Evolutionary conservation across 2,329 filamentous ascomycete genomes (phyloP), one percentile per base, ranked within the genome.

Genomic region (Alternaria panax): DNA sequence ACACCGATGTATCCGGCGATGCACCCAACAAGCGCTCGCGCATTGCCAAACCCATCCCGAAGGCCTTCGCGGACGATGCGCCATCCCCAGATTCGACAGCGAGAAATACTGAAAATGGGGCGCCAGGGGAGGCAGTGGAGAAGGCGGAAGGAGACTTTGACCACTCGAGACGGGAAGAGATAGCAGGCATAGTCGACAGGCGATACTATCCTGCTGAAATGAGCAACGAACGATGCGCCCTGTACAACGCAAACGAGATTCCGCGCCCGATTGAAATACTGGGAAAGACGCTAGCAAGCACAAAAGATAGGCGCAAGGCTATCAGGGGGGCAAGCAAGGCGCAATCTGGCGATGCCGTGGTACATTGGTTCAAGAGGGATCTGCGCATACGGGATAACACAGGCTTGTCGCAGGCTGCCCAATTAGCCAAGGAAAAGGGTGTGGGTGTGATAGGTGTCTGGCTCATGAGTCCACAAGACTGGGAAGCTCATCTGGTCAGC

Each of bases 321-420:
- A 83, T 90, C 12, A 57, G 45, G 16, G 55, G 59, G 0, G 61
- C 59, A 7, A 63, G 62, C 28, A 20, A 42, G 30, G 51, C 47
- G 43, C 62, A 79, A 1, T 80, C 84, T 0, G 85, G 86, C 28
- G 80, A 86, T 25, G 87, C 88, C 0, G 89, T 96, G 0, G 86
- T 96, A 0, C 92, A 96, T 78, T 97, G 93, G 93, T 97, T 94
- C 82, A 96, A 95, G 79, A 88, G 86, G 71, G 93, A 97, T 75
- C 79, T 96, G 51, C 85, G 93, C 3, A 83, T 85, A 2, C 77
- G 80, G 0, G 93, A 97, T 75, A 97, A 96, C 74, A 89, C 86
- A 8, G 86, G 86, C 0, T 77, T 97, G 24, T 84, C 85, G 32
- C 78, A 88, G 61, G 93, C 93, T 0, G 88, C 86, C 55, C 80